Base-by-base conservation (phyloP, 2,329 filamentous ascomycete genomes). In the Fusarium bactridioides region DNA sequence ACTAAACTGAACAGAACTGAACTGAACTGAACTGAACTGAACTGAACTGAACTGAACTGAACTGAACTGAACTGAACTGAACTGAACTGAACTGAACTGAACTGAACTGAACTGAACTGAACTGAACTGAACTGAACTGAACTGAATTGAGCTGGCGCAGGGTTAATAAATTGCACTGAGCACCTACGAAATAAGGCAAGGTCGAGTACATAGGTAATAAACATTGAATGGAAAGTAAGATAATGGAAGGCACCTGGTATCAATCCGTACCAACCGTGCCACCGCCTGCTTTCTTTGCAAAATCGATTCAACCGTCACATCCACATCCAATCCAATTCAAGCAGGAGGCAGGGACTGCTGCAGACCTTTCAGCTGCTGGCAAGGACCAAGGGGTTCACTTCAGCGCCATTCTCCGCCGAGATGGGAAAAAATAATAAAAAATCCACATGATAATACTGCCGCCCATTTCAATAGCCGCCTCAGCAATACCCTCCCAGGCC, bases 381-480 rank as follows among this genome's bases (percentile, higher is more conserved):
- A 57, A 47, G 19, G 21, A 45, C 57, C 54, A 66, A 73, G 66
- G 70, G 70, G 60, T 60, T 47, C 51, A 54, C 43, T 53, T 58
- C 56, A 72, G 61, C 70, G 69, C 59, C 55, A 56, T 57, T 61
- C 56, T 61, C 55, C 69, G 69, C 69, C 65, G 55, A 55, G 60
- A 64, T 31, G 19, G 10, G 25, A 21, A 11, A 19, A 38, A 21
- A 38, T 11, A 29, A 63, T 57, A 29, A 29, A 10, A 35, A 38
- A 33, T 40, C 37, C 43, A 65, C 41, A 43, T 33, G 29, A 51
- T 62, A 29, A 54, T 61, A 31, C 48, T 27, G 16, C 51, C 33
- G 16, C 21, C 25, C 25, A 45, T 45, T 59, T 58, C 51, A 45
- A 45, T 59, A 58, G 27, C 25, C 44, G 35, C 40, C 38, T 25